Conservation (phyloP, 2,329 filamentous ascomycete species). For the Colletotrichum sp. region DNA sequence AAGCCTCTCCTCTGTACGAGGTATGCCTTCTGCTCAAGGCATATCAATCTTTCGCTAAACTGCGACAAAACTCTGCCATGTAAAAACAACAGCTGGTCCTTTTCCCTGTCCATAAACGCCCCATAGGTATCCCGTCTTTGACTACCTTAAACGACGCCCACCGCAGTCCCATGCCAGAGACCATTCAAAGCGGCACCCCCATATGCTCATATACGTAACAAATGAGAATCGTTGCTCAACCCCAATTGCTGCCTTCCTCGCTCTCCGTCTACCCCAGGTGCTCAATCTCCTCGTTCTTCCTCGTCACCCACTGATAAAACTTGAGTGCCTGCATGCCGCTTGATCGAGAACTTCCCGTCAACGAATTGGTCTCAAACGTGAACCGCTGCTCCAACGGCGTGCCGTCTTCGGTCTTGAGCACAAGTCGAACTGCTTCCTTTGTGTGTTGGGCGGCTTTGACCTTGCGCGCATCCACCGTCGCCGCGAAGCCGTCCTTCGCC, state of each 20-base stretch:
- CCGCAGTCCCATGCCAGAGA: not conserved
- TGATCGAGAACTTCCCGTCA: constrained; percentile 6
- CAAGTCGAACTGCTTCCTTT: constrained; percentile 1
- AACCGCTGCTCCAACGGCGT: constrained; percentile 1
- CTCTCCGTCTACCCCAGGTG: not conserved
- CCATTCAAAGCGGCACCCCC: not conserved
- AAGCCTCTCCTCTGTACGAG: not conserved
- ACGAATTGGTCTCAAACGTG: not conserved
- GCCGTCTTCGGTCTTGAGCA: not conserved
- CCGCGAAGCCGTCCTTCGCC: constrained; percentile 1
- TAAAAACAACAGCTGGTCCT: not conserved
- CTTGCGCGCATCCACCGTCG: not conserved
- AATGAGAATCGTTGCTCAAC: not conserved
- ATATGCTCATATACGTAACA: not conserved
- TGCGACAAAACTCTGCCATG: not conserved
- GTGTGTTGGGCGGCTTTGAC: constrained; percentile 3
- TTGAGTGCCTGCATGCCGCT: constrained; percentile 5
- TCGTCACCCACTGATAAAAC: constrained; percentile 15
- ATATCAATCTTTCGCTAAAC: not conserved
- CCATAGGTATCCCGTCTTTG: not conserved
- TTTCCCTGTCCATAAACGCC: not conserved
- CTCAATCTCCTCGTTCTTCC: constrained; percentile 6
- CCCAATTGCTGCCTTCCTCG: not conserved
- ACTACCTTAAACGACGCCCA: not conserved
- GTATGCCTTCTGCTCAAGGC: not conserved